A percentile compares a stretch with the other conserved stretches of the same genome.
Conservation (phyloP, 108 stramenopile species). For the Aureococcus anophagefferens region DNA sequence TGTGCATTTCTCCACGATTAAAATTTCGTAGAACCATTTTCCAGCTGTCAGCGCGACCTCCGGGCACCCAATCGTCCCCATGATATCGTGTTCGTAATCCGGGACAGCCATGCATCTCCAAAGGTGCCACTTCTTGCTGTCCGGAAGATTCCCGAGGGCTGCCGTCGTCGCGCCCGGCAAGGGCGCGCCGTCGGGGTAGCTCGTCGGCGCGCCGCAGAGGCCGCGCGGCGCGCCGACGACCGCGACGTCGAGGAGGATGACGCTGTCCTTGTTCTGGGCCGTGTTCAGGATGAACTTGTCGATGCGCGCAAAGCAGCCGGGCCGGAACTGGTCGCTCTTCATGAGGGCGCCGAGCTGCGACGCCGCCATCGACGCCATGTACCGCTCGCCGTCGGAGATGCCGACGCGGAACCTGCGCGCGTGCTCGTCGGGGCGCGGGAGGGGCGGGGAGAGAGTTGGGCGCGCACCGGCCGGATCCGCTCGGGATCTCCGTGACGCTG, state of each 20-base stretch:
- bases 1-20: too few relatives aligned
- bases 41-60: too few relatives aligned
- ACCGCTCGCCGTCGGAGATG: constrained; percentile 28
- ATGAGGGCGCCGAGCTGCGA: constrained; percentile 33
- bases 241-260: constrained; percentile 20
- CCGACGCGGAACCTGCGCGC: constrained; percentile 27
- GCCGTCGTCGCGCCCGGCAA: neutral
- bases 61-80: too few relatives aligned
- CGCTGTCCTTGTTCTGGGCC: constrained; percentile 17
- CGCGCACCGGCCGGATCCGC: too few relatives aligned
- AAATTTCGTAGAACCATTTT: too few relatives aligned
- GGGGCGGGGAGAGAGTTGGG: too few relatives aligned
- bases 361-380: constrained; percentile 30
- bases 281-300: constrained; percentile 27
- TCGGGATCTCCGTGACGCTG: too few relatives aligned
- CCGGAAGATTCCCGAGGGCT: too few relatives aligned
- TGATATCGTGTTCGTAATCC: too few relatives aligned
- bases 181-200: neutral
- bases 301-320: constrained; percentile 14
- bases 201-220: neutral
- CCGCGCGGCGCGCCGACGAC: neutral
- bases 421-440: too few relatives aligned
- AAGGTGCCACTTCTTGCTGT: too few relatives aligned
- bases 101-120: too few relatives aligned
- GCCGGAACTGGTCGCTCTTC: constrained; percentile 5